Base-by-base conservation (phyloP, 306 rosid species). In the Cucumis hystrix region DNA sequence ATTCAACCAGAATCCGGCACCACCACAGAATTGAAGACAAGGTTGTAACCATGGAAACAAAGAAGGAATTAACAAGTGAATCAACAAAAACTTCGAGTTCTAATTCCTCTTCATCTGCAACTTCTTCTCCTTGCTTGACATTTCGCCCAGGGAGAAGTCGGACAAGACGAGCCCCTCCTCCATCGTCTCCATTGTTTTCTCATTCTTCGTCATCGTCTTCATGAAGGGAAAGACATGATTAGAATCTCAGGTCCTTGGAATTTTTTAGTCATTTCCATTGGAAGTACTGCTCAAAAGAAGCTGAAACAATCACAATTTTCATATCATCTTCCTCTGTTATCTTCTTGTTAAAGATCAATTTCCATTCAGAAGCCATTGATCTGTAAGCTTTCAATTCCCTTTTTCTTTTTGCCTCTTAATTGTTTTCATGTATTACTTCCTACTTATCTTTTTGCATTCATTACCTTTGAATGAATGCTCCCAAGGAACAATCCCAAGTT, bases 1-100 rank as follows among this genome's bases (percentile, higher is more conserved):
- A 89, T 64, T 87, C 93, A 14, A 90, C 96, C 0, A 94, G 82
- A 89, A 95, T 94, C 45, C 74, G 92, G 51, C 97, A 91, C 85
- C 97, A 91, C 80, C 89, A 91, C 74, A 85, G 80, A 73, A 87
- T 90, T 17, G 97, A 87, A 41, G 91, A 90, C 3, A 89, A 91
- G 83, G 41, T 40, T 49, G 28, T 76, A 61, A 43, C 57, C 67
- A 81, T 88, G 76, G 97, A 86, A 75, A 89, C 80, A 59, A 87
- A 84, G 81, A 82, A 89, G 87, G 76, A 79, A 72, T 64, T 84
- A 35, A 83, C 83, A 33, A 80, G 76, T 65, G 87, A 90, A 41
- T 49, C 85, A 28, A 82, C 79, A 33, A 86, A 82, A 59, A 71
- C 69, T 40, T 80, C 90, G 45, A 86, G 78, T 81, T 86, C 91